A percentile compares a stretch with the other conserved stretches of the same genome.
phyloP scores from a whole-genome alignment of 441 rosid genomes.

The Populus hybrid region DNA sequence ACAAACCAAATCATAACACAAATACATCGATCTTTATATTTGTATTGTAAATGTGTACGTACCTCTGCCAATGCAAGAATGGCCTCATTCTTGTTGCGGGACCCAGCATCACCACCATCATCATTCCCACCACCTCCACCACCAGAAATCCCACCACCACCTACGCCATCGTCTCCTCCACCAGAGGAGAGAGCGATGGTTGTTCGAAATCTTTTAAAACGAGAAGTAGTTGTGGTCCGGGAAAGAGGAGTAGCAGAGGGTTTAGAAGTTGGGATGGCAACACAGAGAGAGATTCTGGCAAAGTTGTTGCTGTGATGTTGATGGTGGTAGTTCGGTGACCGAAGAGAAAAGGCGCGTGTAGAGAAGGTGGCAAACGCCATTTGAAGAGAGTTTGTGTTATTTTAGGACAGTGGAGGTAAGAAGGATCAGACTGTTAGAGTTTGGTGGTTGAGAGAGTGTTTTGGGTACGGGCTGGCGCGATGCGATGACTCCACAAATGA shows the following conservation, averaged over 20 bases:
- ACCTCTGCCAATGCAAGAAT: constrained; percentile 40
- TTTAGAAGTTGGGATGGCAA: constrained; percentile 7
- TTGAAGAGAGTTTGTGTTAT: not conserved
- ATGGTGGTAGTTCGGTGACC: not conserved
- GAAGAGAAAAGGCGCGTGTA: constrained; percentile 2
- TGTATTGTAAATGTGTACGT: not conserved
- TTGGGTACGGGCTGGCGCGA: not conserved
- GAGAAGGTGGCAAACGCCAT: constrained; percentile 23
- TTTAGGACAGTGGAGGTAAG: not conserved
- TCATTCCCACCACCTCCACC: constrained; percentile 15
- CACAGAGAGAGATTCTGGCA: constrained; percentile 9
- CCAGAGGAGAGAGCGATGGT: constrained; percentile 21
- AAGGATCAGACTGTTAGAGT: not conserved
- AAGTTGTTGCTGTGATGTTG: not conserved
- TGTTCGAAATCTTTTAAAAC: constrained; percentile 1
- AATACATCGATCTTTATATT: no score
- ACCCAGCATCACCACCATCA: constrained; percentile 26
- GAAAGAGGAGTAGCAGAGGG: constrained; percentile 11
- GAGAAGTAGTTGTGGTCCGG: not conserved
- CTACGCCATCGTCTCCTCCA: constrained; percentile 14
- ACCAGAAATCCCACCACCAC: constrained; percentile 3
- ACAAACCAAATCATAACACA: not conserved
- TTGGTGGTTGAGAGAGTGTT: not conserved
- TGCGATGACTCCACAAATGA: not conserved
- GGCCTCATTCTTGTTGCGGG: constrained; percentile 35